Evolutionary conservation across 2,329 filamentous ascomycete genomes (phyloP), one percentile per base, ranked within the genome.

Genomic region (Colletotrichum liriopes): DNA sequence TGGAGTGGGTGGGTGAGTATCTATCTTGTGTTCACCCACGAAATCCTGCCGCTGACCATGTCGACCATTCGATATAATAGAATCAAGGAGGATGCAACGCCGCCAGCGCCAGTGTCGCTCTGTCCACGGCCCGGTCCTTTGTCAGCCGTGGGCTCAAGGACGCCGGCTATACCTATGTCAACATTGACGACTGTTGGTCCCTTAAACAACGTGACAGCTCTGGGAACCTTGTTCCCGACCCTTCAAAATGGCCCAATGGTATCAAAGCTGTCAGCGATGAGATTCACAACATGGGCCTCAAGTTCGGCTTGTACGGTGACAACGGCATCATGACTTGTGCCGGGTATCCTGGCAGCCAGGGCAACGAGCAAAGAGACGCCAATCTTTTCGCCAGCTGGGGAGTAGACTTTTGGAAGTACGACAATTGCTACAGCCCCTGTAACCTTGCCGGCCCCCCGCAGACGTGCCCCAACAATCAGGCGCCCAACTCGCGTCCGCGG

Each of bases 381-480:
- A 74, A 84, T 73, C 83, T 83, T 0, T 89, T 87, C 74, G 85
- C 86, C 4, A 80, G 81, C 26, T 88, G 86, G 86, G 85, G 84
- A 1, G 81, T 88, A 61, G 86, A 87, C 74, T 87, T 87, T 63
- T 78, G 87, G 41, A 88, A 88, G 79, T 87, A 87, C 73, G 86
- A 87, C 73, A 86, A 86, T 73, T 87, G 85, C 74, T 52, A 52
- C 23, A 52, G 2, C 23, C 23, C 23, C 7, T 52, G 49, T 23
- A 52, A 29, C 23, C 23, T 18, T 14, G 14, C 23, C 12, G 49
- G 49, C 5, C 49, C 49, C 4, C 49, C 49, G 14, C 49, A 52
- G 49, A 52, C 49, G 49, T 52, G 49, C 49, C 49, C 49, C 14
- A 52, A 52, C 23, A 29, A 52, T 23, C 49, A 52, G 49, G 49